These are phyloP conservation scores for Eragrostis nindensis DNA, from an alignment of 176 grass and related monocot species.

Conservation along the genomic window DNA sequence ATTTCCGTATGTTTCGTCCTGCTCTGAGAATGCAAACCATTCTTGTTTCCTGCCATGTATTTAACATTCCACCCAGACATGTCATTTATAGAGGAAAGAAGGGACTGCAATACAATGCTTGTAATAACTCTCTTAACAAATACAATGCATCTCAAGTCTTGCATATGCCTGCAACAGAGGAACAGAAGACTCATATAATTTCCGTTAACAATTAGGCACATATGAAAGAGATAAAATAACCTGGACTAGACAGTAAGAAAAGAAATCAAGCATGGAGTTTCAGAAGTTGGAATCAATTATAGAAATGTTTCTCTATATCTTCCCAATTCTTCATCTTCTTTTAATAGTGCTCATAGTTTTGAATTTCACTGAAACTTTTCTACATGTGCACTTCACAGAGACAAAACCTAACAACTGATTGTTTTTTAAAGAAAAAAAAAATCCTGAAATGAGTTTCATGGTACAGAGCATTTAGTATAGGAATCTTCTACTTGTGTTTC, in stretches of 20 bases:
- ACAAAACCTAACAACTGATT: no score
- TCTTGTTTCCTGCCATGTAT: constrained; percentile 57
- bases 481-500: not conserved
- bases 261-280: not conserved
- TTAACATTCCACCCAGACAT: constrained; percentile 60
- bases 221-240: not conserved
- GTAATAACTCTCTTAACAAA: constrained; percentile 82
- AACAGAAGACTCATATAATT: not conserved
- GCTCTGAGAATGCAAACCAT: constrained; percentile 45
- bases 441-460: not conserved
- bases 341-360: no score
- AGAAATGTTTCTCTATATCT: not conserved
- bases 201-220: not conserved
- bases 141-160: constrained; percentile 81
- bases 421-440: not conserved
- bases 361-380: no score
- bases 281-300: not conserved
- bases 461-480: not conserved
- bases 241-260: no score
- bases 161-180: constrained; percentile 49
- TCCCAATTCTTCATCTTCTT: not conserved
- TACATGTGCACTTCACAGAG: not conserved
- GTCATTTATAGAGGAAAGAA: constrained; percentile 51
- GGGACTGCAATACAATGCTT: constrained; percentile 61
- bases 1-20: constrained; percentile 65